These are phyloP conservation scores for Russula ochroleuca DNA, from an alignment of 768 basidiomycete genomes.

Conservation along the genomic window DNA sequence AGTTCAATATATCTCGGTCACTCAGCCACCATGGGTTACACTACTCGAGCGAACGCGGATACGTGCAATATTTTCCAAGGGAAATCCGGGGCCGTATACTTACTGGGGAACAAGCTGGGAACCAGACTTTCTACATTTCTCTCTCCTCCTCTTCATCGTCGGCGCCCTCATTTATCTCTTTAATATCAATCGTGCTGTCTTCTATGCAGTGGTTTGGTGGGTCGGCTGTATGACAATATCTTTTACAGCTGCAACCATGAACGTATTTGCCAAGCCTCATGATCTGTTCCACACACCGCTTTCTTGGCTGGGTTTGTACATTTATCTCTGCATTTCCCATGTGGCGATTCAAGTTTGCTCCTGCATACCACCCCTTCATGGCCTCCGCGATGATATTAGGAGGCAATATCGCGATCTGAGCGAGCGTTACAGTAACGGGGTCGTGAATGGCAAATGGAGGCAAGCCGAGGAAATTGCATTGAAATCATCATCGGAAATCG, in stretches of 20 bases:
- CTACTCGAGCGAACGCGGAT: constrained; percentile 7
- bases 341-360: neutral
- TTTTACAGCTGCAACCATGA: neutral
- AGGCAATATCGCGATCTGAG: neutral
- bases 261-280: neutral
- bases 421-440: neutral
- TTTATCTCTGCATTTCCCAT: neutral
- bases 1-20: neutral
- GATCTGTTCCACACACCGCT: neutral
- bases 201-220: neutral
- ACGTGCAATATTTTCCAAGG: neutral
- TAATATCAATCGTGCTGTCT: neutral
- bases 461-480: neutral
- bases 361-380: neutral
- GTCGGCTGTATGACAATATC: too few relatives aligned
- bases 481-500: neutral
- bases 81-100: neutral
- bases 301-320: neutral
- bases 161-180: neutral
- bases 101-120: neutral
- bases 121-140: neutral
- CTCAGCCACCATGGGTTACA: neutral
- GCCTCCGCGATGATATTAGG: neutral
- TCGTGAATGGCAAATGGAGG: neutral
- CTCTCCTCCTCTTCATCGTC: neutral